phyloP scores from a whole-genome alignment of 2,329 filamentous ascomycete species.

The Colletotrichum sp. region DNA sequence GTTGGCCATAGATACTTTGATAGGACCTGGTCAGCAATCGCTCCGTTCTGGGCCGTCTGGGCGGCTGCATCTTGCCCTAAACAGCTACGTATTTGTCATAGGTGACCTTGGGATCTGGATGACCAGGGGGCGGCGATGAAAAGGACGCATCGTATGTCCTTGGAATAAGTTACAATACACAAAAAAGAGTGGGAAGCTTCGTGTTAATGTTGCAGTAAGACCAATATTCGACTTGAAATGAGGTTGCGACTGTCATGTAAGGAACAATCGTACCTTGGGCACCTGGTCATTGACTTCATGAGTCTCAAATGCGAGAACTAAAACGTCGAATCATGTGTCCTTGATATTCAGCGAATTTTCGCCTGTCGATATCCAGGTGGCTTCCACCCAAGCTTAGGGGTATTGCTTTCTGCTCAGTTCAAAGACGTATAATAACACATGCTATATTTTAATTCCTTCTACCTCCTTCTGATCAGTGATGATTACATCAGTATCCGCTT shows the following conservation, averaged over 20 bases:
- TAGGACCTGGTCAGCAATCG: neutral
- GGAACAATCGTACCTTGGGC: neutral
- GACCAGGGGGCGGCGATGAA: neutral
- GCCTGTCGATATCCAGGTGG: fast-evolving
- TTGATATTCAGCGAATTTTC: neutral
- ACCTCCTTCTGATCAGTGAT: neutral
- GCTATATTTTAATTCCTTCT: neutral
- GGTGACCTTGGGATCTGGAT: neutral
- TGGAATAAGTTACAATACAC: neutral
- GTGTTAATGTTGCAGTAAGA: neutral
- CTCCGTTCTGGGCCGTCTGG: neutral
- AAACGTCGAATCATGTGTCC: neutral
- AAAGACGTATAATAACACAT: neutral
- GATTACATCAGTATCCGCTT: neutral
- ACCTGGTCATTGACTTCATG: neutral
- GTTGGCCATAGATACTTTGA: neutral
- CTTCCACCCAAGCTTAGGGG: neutral
- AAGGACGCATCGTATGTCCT: neutral
- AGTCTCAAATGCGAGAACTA: neutral
- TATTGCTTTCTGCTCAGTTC: neutral
- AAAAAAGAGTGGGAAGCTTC: neutral
- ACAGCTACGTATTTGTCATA: neutral
- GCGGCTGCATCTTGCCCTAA: neutral
- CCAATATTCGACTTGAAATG: neutral
- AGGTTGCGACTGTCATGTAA: neutral